Evolutionary conservation across 768 basidiomycete genomes (phyloP).

Genomic region (Ramaria rubella): DNA sequence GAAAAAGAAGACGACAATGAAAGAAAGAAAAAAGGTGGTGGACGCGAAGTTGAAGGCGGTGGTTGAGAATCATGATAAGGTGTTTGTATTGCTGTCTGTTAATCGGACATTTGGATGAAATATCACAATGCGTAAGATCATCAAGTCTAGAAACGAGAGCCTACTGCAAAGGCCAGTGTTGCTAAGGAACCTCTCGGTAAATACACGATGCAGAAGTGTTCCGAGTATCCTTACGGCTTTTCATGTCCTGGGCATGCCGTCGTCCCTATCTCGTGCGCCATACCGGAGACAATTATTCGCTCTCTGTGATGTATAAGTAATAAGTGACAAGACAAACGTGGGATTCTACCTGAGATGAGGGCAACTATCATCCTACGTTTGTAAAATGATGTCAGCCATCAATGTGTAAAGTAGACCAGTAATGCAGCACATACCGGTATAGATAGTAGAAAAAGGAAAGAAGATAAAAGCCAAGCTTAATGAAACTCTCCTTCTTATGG

Average conservation of each 20-base stretch:
- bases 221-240: neutral
- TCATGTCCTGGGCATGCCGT: neutral
- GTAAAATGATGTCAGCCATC: neutral
- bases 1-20: constrained; percentile 5
- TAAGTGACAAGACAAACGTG: neutral
- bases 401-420: constrained; percentile 1
- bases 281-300: neutral
- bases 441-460: constrained; percentile 90
- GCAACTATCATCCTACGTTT: constrained; percentile 76
- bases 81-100: neutral
- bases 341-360: constrained; percentile 51
- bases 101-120: neutral
- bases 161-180: neutral
- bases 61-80: neutral
- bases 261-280: neutral
- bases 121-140: neutral
- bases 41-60: neutral
- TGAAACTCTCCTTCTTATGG: constrained; percentile 95
- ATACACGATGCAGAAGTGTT: neutral
- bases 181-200: neutral
- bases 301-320: constrained; percentile 2
- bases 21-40: constrained; percentile 7
- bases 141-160: neutral
- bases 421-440: constrained; percentile 56
- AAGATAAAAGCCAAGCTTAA: constrained; percentile 91